Evolutionary conservation across 2,329 filamentous ascomycete species (phyloP), one percentile per base, ranked within the genome.

Genomic region (Curvularia verruculosa): DNA sequence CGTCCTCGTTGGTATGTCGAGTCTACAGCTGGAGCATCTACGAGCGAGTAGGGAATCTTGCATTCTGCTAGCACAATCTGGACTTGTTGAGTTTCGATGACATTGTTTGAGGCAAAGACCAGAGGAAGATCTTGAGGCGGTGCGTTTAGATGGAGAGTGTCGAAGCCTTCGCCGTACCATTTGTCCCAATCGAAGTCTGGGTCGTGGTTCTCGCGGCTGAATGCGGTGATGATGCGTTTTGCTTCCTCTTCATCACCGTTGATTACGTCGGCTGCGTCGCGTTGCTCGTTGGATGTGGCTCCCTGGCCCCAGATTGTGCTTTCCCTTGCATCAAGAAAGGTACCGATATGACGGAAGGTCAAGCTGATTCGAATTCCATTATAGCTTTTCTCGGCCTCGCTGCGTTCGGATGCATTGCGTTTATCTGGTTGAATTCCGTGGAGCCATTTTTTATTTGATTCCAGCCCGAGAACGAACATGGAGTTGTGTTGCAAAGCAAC

Each of bases 391-490:
- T 98, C 94, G 5, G 85, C 84, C 0, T 80, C 65, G 0, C 84
- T 82, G 75, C 94, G 93, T 63, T 93, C 89, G 1, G 80, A 77
- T 1, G 81, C 77, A 0, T 84, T 79, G 24, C 95, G 86, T 73
- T 93, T 96, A 77, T 99, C 95, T 41, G 90, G 87, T 48, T 89
- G 88, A 72, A 99, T 97, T n/a, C 88, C 88, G 78, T 99, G 95
- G 10, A 97, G 83, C 91, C 93, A 98, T 65, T 87, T 84, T 78
- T 84, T 86, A 71, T 99, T 99, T 0, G 92, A 96, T 37, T 81
- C 74, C 18, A 92, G 81, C 3, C 93, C 93, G 75, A 98, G 88
- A 45, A 89, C 84, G 70, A 93, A 92, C 62, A 97, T 85, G 1
- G 91, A 96, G 74, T 96, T 96, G 73, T 98, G 93, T 1, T 92